phyloP scores from a whole-genome alignment of 2,329 filamentous ascomycete genomes.

The Eutypa lata region DNA sequence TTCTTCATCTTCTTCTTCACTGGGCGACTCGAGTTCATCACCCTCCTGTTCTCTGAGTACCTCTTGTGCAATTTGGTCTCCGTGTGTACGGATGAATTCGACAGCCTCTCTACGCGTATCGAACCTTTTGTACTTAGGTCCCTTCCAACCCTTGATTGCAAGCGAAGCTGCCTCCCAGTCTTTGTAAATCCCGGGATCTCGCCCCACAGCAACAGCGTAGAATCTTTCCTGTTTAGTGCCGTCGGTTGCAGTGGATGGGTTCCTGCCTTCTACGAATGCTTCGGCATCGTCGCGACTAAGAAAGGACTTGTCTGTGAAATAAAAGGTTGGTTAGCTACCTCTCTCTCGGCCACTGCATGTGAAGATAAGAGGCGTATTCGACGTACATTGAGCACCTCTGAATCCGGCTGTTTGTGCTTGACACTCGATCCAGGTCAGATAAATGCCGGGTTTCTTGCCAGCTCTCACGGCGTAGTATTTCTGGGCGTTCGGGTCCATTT shows the following conservation, averaged over 20 bases:
- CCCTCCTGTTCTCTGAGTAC: slow-evolving; percentile 44
- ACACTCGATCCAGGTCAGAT: slow-evolving; percentile 59
- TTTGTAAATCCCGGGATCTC: slow-evolving; percentile 55
- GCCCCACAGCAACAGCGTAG: slow-evolving; percentile 61
- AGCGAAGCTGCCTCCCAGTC: slow-evolving; percentile 68
- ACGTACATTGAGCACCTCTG: slow-evolving; percentile 66
- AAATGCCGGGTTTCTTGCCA: slow-evolving; percentile 59
- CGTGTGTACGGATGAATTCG: slow-evolving; percentile 61
- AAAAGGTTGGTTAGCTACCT: slow-evolving; percentile 7
- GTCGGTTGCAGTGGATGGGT: slow-evolving; percentile 34
- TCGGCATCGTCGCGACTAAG: slow-evolving; percentile 70
- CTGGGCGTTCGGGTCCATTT: slow-evolving; percentile 39
- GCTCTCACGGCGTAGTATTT: slow-evolving; percentile 64
- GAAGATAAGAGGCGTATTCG: slow-evolving; percentile 4
- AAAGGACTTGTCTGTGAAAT: slow-evolving; percentile 72
- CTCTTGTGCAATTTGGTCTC: slow-evolving; percentile 41
- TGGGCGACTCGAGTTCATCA: slow-evolving; percentile 2
- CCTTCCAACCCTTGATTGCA: slow-evolving; percentile 72
- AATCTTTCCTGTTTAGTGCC: slow-evolving; percentile 45
- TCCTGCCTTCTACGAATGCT: slow-evolving; percentile 67
- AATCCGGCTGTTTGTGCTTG: slow-evolving; percentile 58
- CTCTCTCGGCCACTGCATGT: background rate
- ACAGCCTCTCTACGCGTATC: slow-evolving; percentile 69
- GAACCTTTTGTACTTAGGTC: slow-evolving; percentile 69
- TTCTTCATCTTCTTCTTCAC: slow-evolving; percentile 21